Evolutionary conservation across 1,284 basidiomycete genomes (phyloP), one percentile per base, ranked within the genome.

Genomic region (Ganoderma lingzhi): DNA sequence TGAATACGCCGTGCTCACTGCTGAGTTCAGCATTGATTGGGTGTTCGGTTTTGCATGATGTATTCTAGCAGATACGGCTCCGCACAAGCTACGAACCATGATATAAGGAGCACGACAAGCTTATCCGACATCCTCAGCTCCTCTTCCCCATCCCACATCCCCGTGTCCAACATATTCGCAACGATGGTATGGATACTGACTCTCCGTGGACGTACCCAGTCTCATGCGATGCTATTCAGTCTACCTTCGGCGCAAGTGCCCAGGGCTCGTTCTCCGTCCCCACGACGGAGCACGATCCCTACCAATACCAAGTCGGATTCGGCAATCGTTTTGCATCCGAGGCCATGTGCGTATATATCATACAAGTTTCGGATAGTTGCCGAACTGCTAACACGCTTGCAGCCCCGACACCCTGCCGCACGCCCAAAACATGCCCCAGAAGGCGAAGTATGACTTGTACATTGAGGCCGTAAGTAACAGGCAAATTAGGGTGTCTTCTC

Each of bases 391-490:
- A 64, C 51, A 32, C 12, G 63, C 6, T n/a, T 1, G 12, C 65
- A 89, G 89, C 51, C 88, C 88, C 1, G 86, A 85, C 6, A 82
- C 83, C 1, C 83, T 92, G 0, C 85, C 85, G 0, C 70, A 82
- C 39, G 87, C 80, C 0, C 89, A 90, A 78, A 90, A 91, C 76
- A 86, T 80, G 66, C 90, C 90, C 0, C 90, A 91, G 78, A 87
- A 86, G 74, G 82, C 80, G 77, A 87, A 87, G 72, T 89, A 89
- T 75, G 88, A 86, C 64, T 80, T 91, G 12, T 91, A 91, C 73
- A 83, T 85, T 3, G 90, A 91, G 77, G 82, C 82, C 67, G 87
- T 89, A 69, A 70, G 84, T 77, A 2, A 48, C 28, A 12, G n/a
- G 9, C 8, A 17, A 10, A 4, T 28, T 5, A 15, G 15, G 19